These are phyloP conservation scores for Calonectria pseudoreteaudii DNA, from an alignment of 2,329 filamentous ascomycete genomes.

Conservation along the genomic window DNA sequence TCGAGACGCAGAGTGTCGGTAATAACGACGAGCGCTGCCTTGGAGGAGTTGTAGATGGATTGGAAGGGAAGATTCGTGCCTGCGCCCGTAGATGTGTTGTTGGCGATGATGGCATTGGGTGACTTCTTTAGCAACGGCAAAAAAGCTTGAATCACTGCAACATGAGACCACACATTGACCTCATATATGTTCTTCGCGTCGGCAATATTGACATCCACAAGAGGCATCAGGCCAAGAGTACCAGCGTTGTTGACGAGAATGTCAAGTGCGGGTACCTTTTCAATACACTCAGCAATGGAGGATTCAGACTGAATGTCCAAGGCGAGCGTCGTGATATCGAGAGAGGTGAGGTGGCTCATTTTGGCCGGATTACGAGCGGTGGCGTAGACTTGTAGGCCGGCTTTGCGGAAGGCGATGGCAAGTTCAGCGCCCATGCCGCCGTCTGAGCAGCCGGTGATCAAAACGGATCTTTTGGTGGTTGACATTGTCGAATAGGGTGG, in stretches of 20 bases:
- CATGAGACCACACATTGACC: constrained; percentile 41
- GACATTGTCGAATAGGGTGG: background rate
- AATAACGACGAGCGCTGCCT: constrained; percentile 38
- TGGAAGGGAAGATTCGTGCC: constrained; percentile 36
- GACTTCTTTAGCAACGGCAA: constrained; percentile 38
- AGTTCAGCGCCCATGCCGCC: constrained; percentile 55
- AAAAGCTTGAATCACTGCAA: constrained; percentile 38
- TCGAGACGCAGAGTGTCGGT: constrained; percentile 44
- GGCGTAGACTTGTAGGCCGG: constrained; percentile 53
- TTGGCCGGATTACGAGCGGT: constrained; percentile 50
- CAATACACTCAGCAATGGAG: constrained; percentile 41
- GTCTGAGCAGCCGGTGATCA: constrained; percentile 53
- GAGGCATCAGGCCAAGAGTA: constrained; percentile 37
- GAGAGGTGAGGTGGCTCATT: constrained; percentile 39
- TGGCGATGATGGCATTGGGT: constrained; percentile 26
- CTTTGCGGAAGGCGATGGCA: constrained; percentile 49
- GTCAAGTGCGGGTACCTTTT: constrained; percentile 32
- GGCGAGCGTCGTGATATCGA: constrained; percentile 50
- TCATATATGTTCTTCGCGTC: constrained; percentile 37
- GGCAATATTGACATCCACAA: constrained; percentile 35
- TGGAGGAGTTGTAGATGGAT: constrained; percentile 44
- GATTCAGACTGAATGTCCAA: constrained; percentile 53
- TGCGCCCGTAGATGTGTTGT: constrained; percentile 33
- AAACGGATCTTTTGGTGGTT: constrained; percentile 22
- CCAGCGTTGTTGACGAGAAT: constrained; percentile 47